phyloP scores from a whole-genome alignment of 225 moss, liverwort and hornwort genomes.

The Ulota crispa region DNA sequence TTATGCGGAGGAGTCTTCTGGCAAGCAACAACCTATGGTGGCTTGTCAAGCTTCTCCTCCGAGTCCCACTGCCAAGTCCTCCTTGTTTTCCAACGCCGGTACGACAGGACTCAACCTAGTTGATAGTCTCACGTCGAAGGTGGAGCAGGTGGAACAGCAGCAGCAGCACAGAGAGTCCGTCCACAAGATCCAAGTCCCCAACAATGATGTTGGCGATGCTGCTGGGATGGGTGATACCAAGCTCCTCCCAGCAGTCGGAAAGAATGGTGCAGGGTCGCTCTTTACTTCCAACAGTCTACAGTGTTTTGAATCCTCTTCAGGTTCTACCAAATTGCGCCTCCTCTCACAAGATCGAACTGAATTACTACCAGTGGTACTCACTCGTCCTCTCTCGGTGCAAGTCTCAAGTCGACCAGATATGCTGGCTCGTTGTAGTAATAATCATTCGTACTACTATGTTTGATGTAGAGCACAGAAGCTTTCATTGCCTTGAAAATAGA shows the following conservation, averaged over 20 bases:
- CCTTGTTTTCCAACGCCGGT: slow-evolving; percentile 59
- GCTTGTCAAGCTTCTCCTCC: slow-evolving; percentile 55
- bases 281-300: slow-evolving; percentile 49
- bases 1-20: slow-evolving; percentile 44
- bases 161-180: slow-evolving; percentile 50
- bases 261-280: slow-evolving; percentile 55
- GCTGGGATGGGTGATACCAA: slow-evolving; percentile 43
- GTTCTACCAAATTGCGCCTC: slow-evolving; percentile 51
- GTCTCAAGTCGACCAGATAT: not conserved
- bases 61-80: slow-evolving; percentile 54
- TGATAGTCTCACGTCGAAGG: slow-evolving; percentile 45
- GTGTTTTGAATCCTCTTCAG: slow-evolving; percentile 61
- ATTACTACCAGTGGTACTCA: slow-evolving; percentile 47
- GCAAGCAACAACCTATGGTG: slow-evolving; percentile 36
- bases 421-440: not conserved
- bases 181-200: slow-evolving; percentile 44
- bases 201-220: slow-evolving; percentile 46
- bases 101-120: slow-evolving; percentile 43
- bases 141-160: slow-evolving; percentile 45
- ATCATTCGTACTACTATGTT: not conserved
- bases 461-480: not conserved
- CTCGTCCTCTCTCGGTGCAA: not conserved
- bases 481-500: not conserved
- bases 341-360: slow-evolving; percentile 63
- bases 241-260: slow-evolving; percentile 55